Evolutionary conservation across 2,329 filamentous ascomycete species (phyloP), one percentile per base, ranked within the genome.

Genomic region (Fusarium veterinarium): DNA sequence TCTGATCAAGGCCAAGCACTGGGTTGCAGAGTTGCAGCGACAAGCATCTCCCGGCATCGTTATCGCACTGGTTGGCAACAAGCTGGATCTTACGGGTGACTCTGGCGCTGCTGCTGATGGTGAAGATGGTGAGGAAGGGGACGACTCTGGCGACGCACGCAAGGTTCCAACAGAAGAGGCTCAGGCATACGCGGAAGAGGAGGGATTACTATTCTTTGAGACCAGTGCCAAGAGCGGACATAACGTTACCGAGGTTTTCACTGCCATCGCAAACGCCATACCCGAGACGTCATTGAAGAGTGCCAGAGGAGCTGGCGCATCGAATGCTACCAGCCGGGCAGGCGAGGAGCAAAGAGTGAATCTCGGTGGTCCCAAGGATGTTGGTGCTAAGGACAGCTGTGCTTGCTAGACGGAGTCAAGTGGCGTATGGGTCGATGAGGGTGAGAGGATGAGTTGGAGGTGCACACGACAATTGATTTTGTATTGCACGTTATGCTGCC

Each of bases 11-110:
- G 96, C 96, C 59, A 97, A 97, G 85, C 95, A 98, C 87, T 99
- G 95, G 95, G 95, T 99, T 62, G 95, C 95, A 63, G 95, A 99
- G 84, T 89, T 99, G 64, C 95, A 98, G 86, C 91, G 95, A 79
- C 96, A 99, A 84, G 96, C 96, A 3, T 96, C 93, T 16, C 95
- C 95, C 5, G 95, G 95, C 31, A 98, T 99, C 78, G 95, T 98
- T 65, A 98, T 99, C 79, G 95, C 95, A 60, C 90, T 99, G 48
- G 96, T 98, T 41, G 95, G 95, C 79, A 99, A 99, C 89, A 97
- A 97, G 87, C 88, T 96, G 71, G 95, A 99, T 87, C 87, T 99
- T 78, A 93, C 93, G 56, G 91, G 87, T 78, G 91, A 91, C 73
- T 83, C 75, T 17, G 76, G 82, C 67, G 72, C 85, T 83, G 72